A percentile compares a stretch with the other conserved stretches of the same genome.
Evolutionary conservation across 129 eudicot genomes (phyloP).

Genomic region (Kitagawia praeruptora): DNA sequence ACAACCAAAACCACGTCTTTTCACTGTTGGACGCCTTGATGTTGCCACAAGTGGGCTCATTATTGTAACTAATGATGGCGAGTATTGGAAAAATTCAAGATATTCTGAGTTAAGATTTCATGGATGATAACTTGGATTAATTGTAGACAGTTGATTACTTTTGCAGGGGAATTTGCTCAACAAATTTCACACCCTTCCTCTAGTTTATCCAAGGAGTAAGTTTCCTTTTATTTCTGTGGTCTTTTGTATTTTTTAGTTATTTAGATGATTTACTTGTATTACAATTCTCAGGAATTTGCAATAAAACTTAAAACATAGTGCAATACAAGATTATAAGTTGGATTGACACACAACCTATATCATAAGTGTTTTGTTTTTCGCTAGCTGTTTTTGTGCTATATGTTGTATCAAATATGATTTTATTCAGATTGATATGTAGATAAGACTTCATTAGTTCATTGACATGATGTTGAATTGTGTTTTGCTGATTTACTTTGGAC

Average conservation of each 20-base stretch:
- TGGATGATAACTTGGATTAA: not conserved
- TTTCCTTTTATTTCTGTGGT: constrained; percentile 8
- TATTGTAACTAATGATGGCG: constrained; percentile 94
- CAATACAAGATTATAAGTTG: not conserved
- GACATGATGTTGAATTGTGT: not conserved
- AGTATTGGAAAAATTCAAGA: not conserved
- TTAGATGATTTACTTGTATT: not conserved
- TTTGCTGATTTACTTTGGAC: constrained; percentile 6
- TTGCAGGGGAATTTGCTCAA: constrained; percentile 83
- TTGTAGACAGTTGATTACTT: constrained; percentile 10
- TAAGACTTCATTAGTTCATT: not conserved
- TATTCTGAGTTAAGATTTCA: not conserved
- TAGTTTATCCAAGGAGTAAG: constrained; percentile 92
- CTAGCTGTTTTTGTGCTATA: not conserved
- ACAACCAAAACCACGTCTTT: constrained; percentile 74
- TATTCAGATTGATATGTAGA: not conserved
- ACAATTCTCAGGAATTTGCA: not conserved
- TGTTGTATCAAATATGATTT: not conserved
- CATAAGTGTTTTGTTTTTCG: not conserved
- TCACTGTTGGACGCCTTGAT: constrained; percentile 91
- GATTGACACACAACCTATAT: not conserved
- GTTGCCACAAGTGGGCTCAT: constrained; percentile 89
- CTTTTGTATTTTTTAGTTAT: not conserved
- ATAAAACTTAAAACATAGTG: not conserved
- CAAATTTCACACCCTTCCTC: constrained; percentile 91